A percentile compares a stretch with the other conserved stretches of the same genome.
These are phyloP conservation scores for Coniochaeta hoffmannii DNA, from an alignment of 2,329 filamentous ascomycete genomes.

Conservation along the genomic window DNA sequence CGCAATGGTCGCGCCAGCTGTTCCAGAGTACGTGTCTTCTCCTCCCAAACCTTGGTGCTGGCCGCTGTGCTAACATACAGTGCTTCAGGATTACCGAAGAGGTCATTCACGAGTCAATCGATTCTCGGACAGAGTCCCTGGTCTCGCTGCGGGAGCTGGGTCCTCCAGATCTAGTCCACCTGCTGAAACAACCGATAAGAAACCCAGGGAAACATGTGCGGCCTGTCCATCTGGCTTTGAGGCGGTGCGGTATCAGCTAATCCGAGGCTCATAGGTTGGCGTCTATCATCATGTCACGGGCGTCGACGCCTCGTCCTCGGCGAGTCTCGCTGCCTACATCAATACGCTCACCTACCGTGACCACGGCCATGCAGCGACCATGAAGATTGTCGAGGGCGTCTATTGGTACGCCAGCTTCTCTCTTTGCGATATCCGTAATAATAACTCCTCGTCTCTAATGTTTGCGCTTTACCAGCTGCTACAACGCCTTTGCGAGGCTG, in stretches of 20 bases:
- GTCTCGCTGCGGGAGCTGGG: slow-evolving; percentile 83
- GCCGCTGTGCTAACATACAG: neutral
- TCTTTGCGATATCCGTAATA: neutral
- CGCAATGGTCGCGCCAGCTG: slow-evolving; percentile 66
- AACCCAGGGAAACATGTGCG: slow-evolving; percentile 49
- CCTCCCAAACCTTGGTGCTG: slow-evolving; percentile 4
- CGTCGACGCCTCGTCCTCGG: slow-evolving; percentile 93
- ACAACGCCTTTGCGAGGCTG: slow-evolving; percentile 96
- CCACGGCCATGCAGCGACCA: slow-evolving; percentile 62
- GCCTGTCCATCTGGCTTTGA: neutral
- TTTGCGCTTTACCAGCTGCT: slow-evolving; percentile 50
- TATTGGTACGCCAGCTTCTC: slow-evolving; percentile 62
- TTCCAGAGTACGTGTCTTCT: slow-evolving; percentile 57
- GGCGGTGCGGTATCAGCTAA: slow-evolving; percentile 9
- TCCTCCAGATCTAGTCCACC: slow-evolving; percentile 89
- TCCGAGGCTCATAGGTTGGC: slow-evolving; percentile 53
- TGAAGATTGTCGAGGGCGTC: slow-evolving; percentile 87
- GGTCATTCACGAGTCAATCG: slow-evolving; percentile 82
- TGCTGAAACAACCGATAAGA: slow-evolving; percentile 66
- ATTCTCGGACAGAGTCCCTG: slow-evolving; percentile 85
- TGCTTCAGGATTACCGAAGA: slow-evolving; percentile 81
- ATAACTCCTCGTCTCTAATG: neutral
- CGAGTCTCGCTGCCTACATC: slow-evolving; percentile 94
- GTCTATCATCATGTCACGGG: slow-evolving; percentile 98
- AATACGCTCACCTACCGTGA: slow-evolving; percentile 93